Evolutionary conservation across 2,329 filamentous ascomycete species (phyloP).

Genomic region (Coleophoma crateriformis): DNA sequence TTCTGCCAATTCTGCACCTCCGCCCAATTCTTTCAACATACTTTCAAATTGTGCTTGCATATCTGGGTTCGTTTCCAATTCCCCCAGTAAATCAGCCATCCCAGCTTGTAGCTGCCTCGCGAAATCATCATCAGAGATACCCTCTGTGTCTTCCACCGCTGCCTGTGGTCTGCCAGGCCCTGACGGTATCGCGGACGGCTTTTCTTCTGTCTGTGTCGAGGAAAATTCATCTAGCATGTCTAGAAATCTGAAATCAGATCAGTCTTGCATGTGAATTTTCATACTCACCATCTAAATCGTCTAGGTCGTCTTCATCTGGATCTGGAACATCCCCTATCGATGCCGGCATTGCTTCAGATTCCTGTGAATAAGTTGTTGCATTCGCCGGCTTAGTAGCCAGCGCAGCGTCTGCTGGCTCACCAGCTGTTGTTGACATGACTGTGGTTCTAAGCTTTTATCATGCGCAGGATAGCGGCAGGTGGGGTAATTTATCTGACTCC

Average conservation of each 20-base stretch:
- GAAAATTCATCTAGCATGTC: conserved; percentile 94
- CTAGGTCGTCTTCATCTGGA: conserved; percentile 86
- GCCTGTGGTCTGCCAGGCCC: conserved; percentile 16
- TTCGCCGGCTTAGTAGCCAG: conserved; percentile 7
- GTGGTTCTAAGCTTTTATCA: background rate
- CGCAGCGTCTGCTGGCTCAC: conserved; percentile 5
- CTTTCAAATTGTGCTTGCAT: conserved; percentile 75
- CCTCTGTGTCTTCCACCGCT: conserved; percentile 28
- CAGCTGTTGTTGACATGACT: conserved; percentile 18
- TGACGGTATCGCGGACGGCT: conserved; percentile 27
- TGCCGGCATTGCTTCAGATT: conserved; percentile 3
- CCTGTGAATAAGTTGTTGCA: background rate
- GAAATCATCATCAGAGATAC: conserved; percentile 69
- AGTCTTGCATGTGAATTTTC: background rate
- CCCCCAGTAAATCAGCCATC: conserved; percentile 78
- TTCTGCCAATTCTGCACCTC: conserved; percentile 36
- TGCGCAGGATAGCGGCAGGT: background rate
- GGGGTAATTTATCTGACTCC: background rate
- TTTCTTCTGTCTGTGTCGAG: conserved; percentile 50
- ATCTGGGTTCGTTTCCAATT: conserved; percentile 61
- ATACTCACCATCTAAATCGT: conserved; percentile 77
- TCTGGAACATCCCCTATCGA: conserved; percentile 62
- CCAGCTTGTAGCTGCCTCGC: conserved; percentile 81
- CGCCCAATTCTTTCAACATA: conserved; percentile 68
- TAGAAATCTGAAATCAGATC: conserved; percentile 28